Conservation (phyloP, 768 basidiomycete species). For the Russula earlei region DNA sequence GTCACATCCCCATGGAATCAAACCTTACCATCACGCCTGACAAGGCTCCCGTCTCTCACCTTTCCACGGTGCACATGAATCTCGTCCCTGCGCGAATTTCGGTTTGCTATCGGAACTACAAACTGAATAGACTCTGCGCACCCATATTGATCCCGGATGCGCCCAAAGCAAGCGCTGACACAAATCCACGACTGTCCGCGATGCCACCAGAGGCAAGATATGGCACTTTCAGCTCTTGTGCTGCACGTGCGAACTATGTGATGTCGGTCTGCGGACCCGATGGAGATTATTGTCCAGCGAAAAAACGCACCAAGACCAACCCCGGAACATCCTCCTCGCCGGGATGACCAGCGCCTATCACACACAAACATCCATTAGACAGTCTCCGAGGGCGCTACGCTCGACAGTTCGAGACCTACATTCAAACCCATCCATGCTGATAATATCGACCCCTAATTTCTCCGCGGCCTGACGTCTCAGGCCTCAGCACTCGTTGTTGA, state of each 20-base stretch:
- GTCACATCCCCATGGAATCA: neutral
- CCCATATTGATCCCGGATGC: conserved; percentile 86
- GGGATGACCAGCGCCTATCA: conserved; percentile 82
- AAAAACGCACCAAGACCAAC: conserved; percentile 56
- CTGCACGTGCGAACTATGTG: conserved; percentile 74
- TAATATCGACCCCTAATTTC: conserved; percentile 70
- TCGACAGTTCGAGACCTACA: conserved; percentile 36
- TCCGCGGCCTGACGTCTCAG: conserved; percentile 43
- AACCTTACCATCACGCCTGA: neutral
- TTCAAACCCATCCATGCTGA: conserved; percentile 90
- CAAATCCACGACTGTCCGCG: conserved; percentile 78
- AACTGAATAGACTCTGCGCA: conserved; percentile 16
- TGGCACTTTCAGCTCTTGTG: conserved; percentile 72
- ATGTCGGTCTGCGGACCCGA: neutral
- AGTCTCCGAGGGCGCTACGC: neutral
- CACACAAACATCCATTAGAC: conserved; percentile 13
- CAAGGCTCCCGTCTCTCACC: conserved; percentile 31
- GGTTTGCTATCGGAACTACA: neutral
- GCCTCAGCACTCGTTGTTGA: neutral
- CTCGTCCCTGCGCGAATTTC: conserved; percentile 43
- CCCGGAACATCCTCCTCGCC: conserved; percentile 93
- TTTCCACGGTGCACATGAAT: conserved; percentile 88
- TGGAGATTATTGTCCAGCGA: neutral
- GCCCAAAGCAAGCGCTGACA: conserved; percentile 71
- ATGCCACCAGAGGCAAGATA: conserved; percentile 90